Conservation (phyloP, 495 filamentous ascomycete species). For the Collariella sp. region DNA sequence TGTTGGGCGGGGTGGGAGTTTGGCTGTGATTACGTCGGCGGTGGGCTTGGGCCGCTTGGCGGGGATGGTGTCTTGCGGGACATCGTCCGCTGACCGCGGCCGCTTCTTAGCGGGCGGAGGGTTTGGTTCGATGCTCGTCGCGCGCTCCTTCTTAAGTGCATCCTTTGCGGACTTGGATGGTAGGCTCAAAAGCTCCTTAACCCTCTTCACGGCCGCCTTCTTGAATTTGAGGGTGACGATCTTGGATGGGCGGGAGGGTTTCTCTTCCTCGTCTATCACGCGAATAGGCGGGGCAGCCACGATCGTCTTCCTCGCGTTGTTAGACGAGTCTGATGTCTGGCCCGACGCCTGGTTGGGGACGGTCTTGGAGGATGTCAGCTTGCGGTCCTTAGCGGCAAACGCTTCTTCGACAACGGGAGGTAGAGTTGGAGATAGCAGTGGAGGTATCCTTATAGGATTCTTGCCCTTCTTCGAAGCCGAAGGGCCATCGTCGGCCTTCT, state of each 20-base stretch:
- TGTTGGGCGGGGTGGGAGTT: conserved; percentile 22
- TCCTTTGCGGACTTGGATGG: conserved; percentile 36
- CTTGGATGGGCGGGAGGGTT: conserved; percentile 14
- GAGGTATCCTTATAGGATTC: conserved; percentile 25
- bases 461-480: conserved; percentile 30
- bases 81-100: conserved; percentile 31
- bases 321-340: conserved; percentile 31
- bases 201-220: conserved; percentile 32
- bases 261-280: conserved; percentile 26
- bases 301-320: conserved; percentile 30
- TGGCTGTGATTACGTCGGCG: conserved; percentile 19
- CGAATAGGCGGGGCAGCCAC: conserved; percentile 16
- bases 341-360: conserved; percentile 23
- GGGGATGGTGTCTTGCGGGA: conserved; percentile 14
- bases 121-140: conserved; percentile 30
- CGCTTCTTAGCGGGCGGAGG: conserved; percentile 36
- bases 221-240: conserved; percentile 36
- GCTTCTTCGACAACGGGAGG: conserved; percentile 39
- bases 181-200: conserved; percentile 37
- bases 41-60: conserved; percentile 28
- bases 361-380: conserved; percentile 27
- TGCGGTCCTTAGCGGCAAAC: conserved; percentile 24
- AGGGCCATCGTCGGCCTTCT: conserved; percentile 14
- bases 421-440: conserved; percentile 41
- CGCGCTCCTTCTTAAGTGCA: conserved; percentile 32